These are phyloP conservation scores for Heterobasidion occidentale DNA, from an alignment of 1,284 basidiomycete genomes.

Conservation along the genomic window DNA sequence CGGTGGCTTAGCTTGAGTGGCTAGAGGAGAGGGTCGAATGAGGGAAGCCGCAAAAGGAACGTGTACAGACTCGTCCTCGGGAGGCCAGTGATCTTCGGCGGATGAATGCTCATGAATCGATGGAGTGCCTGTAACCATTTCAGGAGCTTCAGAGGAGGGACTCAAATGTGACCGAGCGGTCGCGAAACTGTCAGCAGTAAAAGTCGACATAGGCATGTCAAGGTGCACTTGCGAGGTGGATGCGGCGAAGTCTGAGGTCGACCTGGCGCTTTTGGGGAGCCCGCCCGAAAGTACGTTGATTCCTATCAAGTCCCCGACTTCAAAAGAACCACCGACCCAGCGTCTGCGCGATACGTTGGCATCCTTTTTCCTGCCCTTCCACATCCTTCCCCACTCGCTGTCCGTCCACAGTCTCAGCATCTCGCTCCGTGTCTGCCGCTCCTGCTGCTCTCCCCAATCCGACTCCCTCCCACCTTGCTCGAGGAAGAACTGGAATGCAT, in stretches of 20 bases:
- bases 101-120: not conserved
- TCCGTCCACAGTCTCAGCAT: slow-evolving; percentile 55
- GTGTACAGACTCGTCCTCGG: not conserved
- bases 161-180: slow-evolving; percentile 23
- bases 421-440: slow-evolving; percentile 42
- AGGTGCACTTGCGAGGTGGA: slow-evolving; percentile 7
- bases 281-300: slow-evolving; percentile 38
- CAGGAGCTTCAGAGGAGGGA: not conserved
- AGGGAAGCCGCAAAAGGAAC: slow-evolving; percentile 7
- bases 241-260: slow-evolving; percentile 10
- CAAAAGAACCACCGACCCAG: slow-evolving; percentile 72
- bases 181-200: slow-evolving; percentile 23
- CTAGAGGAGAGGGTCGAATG: not conserved
- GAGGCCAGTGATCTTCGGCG: not conserved
- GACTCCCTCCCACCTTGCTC: slow-evolving; percentile 51
- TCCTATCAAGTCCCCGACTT: slow-evolving; percentile 61
- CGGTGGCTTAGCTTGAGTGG: not conserved
- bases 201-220: slow-evolving; percentile 10
- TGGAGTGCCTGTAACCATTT: not conserved
- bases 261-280: slow-evolving; percentile 10
- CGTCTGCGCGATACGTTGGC: slow-evolving; percentile 18
- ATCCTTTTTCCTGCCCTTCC: slow-evolving; percentile 28
- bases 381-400: slow-evolving; percentile 55
- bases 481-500: slow-evolving; percentile 58
- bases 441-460: slow-evolving; percentile 56